These are phyloP conservation scores for Solanum gracilifrons DNA, from an alignment of 257 asterid genomes.

Conservation along the genomic window DNA sequence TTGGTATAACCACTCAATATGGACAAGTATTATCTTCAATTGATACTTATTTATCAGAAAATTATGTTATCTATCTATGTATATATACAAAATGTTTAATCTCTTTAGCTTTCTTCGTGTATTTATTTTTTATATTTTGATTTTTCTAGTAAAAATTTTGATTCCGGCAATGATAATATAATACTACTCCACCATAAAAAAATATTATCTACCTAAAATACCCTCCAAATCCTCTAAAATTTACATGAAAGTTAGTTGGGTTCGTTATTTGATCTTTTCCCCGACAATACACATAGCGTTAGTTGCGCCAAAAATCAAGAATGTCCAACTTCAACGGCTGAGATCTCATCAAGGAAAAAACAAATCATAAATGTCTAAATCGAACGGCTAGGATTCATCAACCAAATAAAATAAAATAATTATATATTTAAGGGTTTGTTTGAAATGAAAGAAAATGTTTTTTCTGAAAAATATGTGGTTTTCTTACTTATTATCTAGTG, in stretches of 20 bases:
- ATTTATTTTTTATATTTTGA: neutral
- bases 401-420: neutral
- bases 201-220: neutral
- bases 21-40: neutral
- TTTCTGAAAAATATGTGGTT: fast-evolving
- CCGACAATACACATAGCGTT: slow-evolving; percentile 6
- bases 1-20: neutral
- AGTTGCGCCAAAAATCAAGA: slow-evolving; percentile 27
- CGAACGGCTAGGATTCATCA: slow-evolving; percentile 21
- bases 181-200: neutral
- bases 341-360: slow-evolving; percentile 1
- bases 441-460: neutral
- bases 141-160: fast-evolving
- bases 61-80: neutral
- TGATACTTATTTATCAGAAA: neutral
- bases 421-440: neutral
- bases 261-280: slow-evolving; percentile 7
- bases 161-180: neutral
- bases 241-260: slow-evolving; percentile 10
- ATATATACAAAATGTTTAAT: neutral
- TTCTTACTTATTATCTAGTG: neutral
- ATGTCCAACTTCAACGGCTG: slow-evolving; percentile 3
- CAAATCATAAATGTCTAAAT: slow-evolving; percentile 7
- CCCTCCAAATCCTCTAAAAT: neutral
- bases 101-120: neutral